A percentile compares a stretch with the other conserved stretches of the same genome.
These are phyloP conservation scores for Comarum palustre DNA, from an alignment of 306 rosid genomes.

Conservation along the genomic window DNA sequence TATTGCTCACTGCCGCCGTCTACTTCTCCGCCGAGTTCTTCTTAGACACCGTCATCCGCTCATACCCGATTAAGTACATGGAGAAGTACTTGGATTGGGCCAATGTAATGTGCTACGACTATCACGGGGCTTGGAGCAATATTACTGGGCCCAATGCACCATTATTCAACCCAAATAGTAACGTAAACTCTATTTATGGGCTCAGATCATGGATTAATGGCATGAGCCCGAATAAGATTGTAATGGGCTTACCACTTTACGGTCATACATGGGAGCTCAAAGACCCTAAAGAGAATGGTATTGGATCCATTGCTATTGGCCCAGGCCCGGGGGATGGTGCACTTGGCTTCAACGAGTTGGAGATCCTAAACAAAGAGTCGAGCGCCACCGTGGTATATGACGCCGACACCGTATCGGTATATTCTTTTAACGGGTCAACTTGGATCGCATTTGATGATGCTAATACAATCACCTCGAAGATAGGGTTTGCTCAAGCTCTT, in stretches of 20 bases:
- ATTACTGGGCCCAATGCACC: constrained; percentile 45
- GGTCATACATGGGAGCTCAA: constrained; percentile 56
- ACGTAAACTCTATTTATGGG: constrained; percentile 39
- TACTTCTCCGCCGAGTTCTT: constrained; percentile 49
- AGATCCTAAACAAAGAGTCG: constrained; percentile 4
- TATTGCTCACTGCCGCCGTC: constrained; percentile 62
- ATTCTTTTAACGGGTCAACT: constrained; percentile 29
- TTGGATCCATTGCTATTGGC: constrained; percentile 45
- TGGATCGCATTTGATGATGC: constrained; percentile 66
- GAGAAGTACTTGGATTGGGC: constrained; percentile 52
- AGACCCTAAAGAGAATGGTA: constrained; percentile 33
- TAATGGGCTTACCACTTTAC: constrained; percentile 64
- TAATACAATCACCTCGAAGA: constrained; percentile 28
- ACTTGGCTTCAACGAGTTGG: constrained; percentile 21
- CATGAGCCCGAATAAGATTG: constrained; percentile 30
- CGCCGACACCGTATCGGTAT: constrained; percentile 29
- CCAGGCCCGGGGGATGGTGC: constrained; percentile 55
- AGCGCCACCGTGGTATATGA: constrained; percentile 33
- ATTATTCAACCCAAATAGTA: constrained; percentile 43
- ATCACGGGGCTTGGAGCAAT: constrained; percentile 52
- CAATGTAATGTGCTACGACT: constrained; percentile 59
- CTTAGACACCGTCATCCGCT: constrained; percentile 13
- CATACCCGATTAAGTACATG: constrained; percentile 42
- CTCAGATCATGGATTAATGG: constrained; percentile 62
- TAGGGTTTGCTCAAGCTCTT: constrained; percentile 63